Evolutionary conservation across 805 yeast genomes (phyloP).

Genomic region (Brettanomyces naardenensis): DNA sequence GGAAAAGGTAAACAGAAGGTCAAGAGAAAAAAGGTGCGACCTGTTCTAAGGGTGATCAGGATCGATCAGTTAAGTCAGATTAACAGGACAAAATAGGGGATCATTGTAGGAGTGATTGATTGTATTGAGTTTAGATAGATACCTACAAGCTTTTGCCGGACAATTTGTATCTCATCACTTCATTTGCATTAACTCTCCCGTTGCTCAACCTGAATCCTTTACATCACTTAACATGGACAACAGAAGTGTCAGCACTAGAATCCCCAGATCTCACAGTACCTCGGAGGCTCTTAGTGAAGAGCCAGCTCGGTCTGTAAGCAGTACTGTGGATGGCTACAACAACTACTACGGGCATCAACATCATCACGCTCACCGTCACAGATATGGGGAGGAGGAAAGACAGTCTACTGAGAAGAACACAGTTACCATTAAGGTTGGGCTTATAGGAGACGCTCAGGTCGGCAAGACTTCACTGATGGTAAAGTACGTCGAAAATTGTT

Average conservation of each 20-base stretch:
- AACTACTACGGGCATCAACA: slow-evolving; percentile 1
- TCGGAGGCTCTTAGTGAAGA: not conserved
- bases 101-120: no score
- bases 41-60: no score
- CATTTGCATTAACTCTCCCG: no score
- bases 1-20: no score
- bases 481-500: slow-evolving; percentile 90
- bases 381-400: not conserved
- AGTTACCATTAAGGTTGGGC: slow-evolving; percentile 78
- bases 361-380: slow-evolving; percentile 6
- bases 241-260: not conserved
- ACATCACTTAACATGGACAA: no score
- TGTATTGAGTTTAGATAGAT: no score
- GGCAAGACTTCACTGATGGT: slow-evolving; percentile 97
- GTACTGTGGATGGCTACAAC: not conserved
- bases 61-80: no score
- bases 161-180: no score
- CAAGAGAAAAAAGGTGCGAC: no score
- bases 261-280: slow-evolving; percentile 1
- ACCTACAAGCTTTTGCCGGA: no score
- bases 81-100: no score
- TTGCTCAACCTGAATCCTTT: no score
- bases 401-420: slow-evolving; percentile 22
- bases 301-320: not conserved
- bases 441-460: slow-evolving; percentile 91